These are phyloP conservation scores for Penicillium psychrosexuale DNA, from an alignment of 2,329 filamentous ascomycete species.

Conservation along the genomic window DNA sequence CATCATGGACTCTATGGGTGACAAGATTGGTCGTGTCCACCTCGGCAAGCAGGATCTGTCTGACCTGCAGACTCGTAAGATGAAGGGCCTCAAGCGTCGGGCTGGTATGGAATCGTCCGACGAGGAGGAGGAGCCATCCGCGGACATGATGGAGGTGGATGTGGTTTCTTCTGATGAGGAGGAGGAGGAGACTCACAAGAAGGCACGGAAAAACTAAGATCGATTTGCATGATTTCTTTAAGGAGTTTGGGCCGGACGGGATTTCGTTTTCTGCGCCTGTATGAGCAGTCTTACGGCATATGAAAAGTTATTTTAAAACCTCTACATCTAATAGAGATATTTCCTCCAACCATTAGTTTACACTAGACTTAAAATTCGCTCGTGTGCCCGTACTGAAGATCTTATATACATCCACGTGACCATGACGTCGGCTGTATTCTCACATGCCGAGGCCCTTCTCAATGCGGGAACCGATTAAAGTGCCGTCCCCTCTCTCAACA, in stretches of 20 bases:
- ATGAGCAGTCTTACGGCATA: conserved; percentile 22
- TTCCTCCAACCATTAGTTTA: conserved; percentile 1
- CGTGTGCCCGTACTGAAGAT: background rate
- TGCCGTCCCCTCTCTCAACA: conserved; percentile 26
- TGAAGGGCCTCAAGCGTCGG: conserved; percentile 94
- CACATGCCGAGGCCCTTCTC: conserved; percentile 42
- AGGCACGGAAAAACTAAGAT: conserved; percentile 30
- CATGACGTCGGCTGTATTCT: conserved; percentile 34
- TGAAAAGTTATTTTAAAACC: conserved; percentile 20
- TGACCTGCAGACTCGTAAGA: conserved; percentile 91
- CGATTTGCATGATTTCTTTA: conserved; percentile 23
- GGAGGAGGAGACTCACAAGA: conserved; percentile 28
- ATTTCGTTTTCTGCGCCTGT: conserved; percentile 23
- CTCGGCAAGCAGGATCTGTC: conserved; percentile 83
- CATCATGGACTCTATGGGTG: conserved; percentile 82
- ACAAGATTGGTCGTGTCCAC: conserved; percentile 94
- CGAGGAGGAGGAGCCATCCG: conserved; percentile 47
- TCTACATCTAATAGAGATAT: conserved; percentile 6
- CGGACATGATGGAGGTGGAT: conserved; percentile 50
- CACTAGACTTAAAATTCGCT: background rate
- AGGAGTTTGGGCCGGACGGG: conserved; percentile 26
- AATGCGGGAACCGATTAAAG: conserved; percentile 26
- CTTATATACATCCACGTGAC: conserved; percentile 29
- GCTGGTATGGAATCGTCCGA: conserved; percentile 58
- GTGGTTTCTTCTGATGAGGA: conserved; percentile 29